Conservation (phyloP, 805 yeast species). For the Saccharomycopsis sp. region DNA sequence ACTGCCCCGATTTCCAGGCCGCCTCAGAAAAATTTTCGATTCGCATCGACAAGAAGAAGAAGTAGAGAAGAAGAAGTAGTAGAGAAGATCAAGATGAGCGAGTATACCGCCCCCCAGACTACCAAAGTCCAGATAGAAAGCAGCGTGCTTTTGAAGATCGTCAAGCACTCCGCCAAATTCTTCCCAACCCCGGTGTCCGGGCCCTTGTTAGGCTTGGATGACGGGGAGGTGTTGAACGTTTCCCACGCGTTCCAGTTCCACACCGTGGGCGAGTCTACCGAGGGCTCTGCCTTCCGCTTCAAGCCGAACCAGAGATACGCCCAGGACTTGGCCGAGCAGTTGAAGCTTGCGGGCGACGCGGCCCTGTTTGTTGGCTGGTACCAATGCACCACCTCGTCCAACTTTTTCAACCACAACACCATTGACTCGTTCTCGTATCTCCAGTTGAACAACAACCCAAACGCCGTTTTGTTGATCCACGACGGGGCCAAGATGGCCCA, state of each 20-base stretch:
- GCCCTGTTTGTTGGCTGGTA: constrained; percentile 76
- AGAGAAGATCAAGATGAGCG: not conserved
- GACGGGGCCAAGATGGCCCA: constrained; percentile 62
- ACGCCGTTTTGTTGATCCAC: constrained; percentile 49
- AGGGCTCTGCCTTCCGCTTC: constrained; percentile 51
- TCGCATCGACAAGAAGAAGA: not conserved
- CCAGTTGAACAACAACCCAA: constrained; percentile 46
- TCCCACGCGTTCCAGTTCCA: constrained; percentile 68
- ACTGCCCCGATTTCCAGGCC: too few species aligned
- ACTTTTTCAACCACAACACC: constrained; percentile 54
- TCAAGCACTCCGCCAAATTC: constrained; percentile 58
- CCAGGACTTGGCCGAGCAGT: constrained; percentile 52
- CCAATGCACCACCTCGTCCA: constrained; percentile 60
- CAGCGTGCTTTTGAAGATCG: constrained; percentile 43
- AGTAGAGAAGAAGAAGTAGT: not conserved
- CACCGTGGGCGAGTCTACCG: constrained; percentile 44
- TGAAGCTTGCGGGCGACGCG: constrained; percentile 56
- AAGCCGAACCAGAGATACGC: constrained; percentile 61
- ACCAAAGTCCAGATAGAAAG: constrained; percentile 23
- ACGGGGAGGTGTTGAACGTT: constrained; percentile 35
- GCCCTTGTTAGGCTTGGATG: constrained; percentile 66
- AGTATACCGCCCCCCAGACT: constrained; percentile 21
- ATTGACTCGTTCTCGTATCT: constrained; percentile 61
- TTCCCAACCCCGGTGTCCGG: constrained; percentile 59
- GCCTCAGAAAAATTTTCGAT: not conserved